Base-by-base conservation (phyloP, 805 yeast species). In the Wickerhamiella hasegawae region DNA sequence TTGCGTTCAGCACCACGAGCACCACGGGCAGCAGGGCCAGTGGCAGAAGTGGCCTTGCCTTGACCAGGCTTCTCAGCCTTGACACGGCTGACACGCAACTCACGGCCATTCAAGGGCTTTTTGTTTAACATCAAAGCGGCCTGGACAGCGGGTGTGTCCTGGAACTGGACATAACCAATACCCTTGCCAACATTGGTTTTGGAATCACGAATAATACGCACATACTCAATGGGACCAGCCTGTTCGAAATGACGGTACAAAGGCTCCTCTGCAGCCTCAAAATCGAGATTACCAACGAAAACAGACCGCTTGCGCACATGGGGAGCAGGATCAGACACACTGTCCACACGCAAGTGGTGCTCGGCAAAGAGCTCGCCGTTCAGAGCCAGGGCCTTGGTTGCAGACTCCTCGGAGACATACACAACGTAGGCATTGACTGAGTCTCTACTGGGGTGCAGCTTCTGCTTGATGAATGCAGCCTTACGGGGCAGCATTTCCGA, bases 161-260 rank as follows among this genome's bases (percentile, higher is more conserved):
- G 69, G 62, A 85, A 90, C 57, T 87, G 97, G 24, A 90, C 84
- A 53, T 85, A 81, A 4, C 94, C 98, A 60, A 90, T 85, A 4
- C 99, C 99, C 60, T 90, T 90, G 43, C 98, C 99, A 40, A 87
- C 65, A 49, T 90, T 87, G 17, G 96, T 87, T 60, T 82, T 82
- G 14, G 93, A 60, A 54, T 90, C 99, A 53, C 99, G 73, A 23
- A 90, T 70, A 32, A 90, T 69, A 55, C 99, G 71, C 22, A 90
- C 95, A 42, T 79, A 76, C 54, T 84, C 94, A 36, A 90, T 78
- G 19, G 70, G 75, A 19, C 81, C 82, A 43, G 74, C 64, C 2
- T 48, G 55, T 41, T 63, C 65, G 60, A 90, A 90, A 54, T 76
- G 82, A 36, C 63, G 67, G 93, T 94, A 90, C 24, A 90, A 62